A percentile compares a stretch with the other conserved stretches of the same genome.
Conservation (phyloP, 1,284 basidiomycete species). For the Microstroma glucosiphilum region DNA sequence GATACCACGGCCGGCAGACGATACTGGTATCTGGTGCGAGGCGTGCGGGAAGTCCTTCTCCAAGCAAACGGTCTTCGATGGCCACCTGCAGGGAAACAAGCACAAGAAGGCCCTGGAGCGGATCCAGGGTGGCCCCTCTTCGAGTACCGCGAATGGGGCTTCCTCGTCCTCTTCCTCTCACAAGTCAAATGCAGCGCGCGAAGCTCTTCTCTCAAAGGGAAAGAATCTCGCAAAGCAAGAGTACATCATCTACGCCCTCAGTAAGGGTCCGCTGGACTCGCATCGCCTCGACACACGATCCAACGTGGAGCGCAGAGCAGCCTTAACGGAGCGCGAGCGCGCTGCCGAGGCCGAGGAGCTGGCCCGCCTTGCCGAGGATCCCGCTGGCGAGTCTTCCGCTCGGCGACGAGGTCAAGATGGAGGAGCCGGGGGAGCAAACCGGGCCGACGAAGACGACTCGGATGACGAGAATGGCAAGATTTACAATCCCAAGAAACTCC, state of each 20-base stretch:
- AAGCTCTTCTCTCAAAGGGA: conserved; percentile 13
- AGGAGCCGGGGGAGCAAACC: conserved; percentile 17
- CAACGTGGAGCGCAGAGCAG: conserved; percentile 91
- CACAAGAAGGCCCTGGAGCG: conserved; percentile 82
- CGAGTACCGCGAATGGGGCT: conserved; percentile 52
- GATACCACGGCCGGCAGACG: conserved; percentile 10
- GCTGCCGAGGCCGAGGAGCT: conserved; percentile 77
- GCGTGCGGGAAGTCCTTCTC: conserved; percentile 83
- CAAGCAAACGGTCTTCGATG: conserved; percentile 96
- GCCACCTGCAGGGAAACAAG: conserved; percentile 87
- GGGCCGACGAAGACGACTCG: conserved; percentile 50
- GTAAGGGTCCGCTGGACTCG: conserved; percentile 13
- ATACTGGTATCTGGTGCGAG: conserved; percentile 82
- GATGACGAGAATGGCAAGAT: conserved; percentile 60
- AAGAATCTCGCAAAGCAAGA: conserved; percentile 38
- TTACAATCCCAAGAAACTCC: conserved; percentile 95
- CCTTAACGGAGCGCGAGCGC: conserved; percentile 89
- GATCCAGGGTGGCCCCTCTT: conserved; percentile 53
- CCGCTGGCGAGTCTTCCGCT: conserved; percentile 55
- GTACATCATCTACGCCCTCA: conserved; percentile 25
- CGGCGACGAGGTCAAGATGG: conserved; percentile 19
- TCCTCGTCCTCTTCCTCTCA: background rate
- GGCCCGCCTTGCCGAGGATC: conserved; percentile 57
- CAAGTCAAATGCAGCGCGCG: background rate
- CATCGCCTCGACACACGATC: conserved; percentile 64